Evolutionary conservation across 352 stramenopile species (phyloP).

Genomic region (Globisporangium carolinianum): DNA sequence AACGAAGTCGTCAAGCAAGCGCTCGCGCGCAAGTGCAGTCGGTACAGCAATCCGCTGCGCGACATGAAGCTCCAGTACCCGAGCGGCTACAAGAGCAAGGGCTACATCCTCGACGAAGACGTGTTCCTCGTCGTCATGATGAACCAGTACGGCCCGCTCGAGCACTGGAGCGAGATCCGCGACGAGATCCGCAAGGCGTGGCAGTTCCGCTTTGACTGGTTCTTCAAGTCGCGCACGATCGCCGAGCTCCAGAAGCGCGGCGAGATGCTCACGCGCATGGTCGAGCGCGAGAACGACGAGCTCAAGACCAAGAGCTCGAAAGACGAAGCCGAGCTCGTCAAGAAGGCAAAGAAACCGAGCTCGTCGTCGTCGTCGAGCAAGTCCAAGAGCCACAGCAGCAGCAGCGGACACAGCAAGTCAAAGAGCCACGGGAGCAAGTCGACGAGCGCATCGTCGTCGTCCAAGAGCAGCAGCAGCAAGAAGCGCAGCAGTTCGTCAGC

Average conservation of each 20-base stretch:
- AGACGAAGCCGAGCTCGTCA: conserved; percentile 71
- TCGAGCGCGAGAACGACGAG: conserved; percentile 92
- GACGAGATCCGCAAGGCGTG: conserved; percentile 96
- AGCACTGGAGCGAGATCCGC: conserved; percentile 95
- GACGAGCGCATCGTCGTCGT: conserved; percentile 9
- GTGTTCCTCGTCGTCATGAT: conserved; percentile 99
- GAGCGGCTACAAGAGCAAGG: conserved; percentile 90
- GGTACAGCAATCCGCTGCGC: conserved; percentile 90
- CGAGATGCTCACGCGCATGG: conserved; percentile 93
- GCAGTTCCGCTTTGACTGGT: conserved; percentile 99
- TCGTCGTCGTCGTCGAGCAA: conserved; percentile 62
- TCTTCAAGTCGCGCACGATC: conserved; percentile 97
- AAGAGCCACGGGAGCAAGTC: conserved; percentile 42
- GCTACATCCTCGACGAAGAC: conserved; percentile 97
- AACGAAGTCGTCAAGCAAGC: conserved; percentile 95
- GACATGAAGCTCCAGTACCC: conserved; percentile 87
- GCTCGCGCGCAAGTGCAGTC: conserved; percentile 94
- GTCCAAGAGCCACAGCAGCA: conserved; percentile 49
- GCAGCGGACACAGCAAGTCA: conserved; percentile 32
- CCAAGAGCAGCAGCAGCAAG: conserved; percentile 29
- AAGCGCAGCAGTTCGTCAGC: conserved; percentile 58
- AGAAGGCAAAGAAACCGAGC: conserved; percentile 65
- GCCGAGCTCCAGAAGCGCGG: conserved; percentile 96
- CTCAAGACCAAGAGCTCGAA: conserved; percentile 64
- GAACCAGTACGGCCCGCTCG: conserved; percentile 95